Evolutionary conservation across 179 eudicot genomes (phyloP).

Genomic region (Silene coronaria): DNA sequence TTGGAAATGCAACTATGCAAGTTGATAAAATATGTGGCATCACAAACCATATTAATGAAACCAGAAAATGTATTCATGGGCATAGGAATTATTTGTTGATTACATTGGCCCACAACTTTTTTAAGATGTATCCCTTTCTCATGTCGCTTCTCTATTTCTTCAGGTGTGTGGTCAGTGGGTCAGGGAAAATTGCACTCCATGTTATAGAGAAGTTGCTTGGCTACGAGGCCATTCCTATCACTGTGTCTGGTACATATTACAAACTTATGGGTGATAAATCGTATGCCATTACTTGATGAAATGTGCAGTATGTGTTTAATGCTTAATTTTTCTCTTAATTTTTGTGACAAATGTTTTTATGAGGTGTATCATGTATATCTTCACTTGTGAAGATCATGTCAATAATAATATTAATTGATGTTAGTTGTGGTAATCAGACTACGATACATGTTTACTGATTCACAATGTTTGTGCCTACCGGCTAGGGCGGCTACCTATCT

Average conservation of each 20-base stretch:
- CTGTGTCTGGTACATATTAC: constrained; percentile 62
- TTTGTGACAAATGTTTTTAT: not conserved
- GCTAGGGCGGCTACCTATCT: not conserved
- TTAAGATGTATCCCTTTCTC: not conserved
- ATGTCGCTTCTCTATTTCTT: constrained; percentile 15
- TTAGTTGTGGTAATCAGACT: not conserved
- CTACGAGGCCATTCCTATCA: constrained; percentile 78
- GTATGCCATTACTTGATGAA: constrained; percentile 12
- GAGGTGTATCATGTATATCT: not conserved
- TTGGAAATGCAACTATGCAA: not conserved
- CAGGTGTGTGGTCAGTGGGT: constrained; percentile 92
- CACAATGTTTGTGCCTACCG: not conserved
- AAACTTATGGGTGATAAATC: not conserved
- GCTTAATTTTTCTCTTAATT: not conserved
- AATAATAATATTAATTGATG: not conserved
- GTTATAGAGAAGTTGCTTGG: constrained; percentile 88
- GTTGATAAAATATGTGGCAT: not conserved
- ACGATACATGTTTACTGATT: not conserved
- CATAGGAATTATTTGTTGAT: not conserved
- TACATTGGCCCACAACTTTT: not conserved
- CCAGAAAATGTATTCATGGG: not conserved
- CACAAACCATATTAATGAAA: not conserved
- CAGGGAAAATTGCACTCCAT: constrained; percentile 93
- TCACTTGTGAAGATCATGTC: not conserved
- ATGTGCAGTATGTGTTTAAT: constrained; percentile 6